Evolutionary conservation across 768 basidiomycete species (phyloP).

Genomic region (Lactarius akahatsu): DNA sequence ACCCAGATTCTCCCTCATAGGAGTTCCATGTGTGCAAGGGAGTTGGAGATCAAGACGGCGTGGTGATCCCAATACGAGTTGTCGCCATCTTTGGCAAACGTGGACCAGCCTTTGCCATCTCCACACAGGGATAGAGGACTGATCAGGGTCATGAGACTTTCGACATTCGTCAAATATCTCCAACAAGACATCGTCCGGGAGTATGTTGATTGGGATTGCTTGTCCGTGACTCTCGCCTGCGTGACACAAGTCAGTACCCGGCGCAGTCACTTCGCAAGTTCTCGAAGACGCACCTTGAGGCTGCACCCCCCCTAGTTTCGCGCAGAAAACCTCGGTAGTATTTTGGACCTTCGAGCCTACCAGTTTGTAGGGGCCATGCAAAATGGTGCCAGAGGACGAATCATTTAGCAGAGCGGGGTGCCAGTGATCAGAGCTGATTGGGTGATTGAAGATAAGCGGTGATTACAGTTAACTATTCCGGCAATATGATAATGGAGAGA

Average conservation of each 20-base stretch:
- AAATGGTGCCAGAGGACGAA: neutral
- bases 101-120: neutral
- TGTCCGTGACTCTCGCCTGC: neutral
- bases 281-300: neutral
- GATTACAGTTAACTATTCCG: neutral
- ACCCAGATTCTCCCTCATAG: neutral
- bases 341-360: neutral
- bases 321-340: neutral
- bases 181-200: neutral
- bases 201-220: neutral
- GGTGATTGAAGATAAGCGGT: neutral
- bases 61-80: conserved; percentile 1
- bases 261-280: neutral
- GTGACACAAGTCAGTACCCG: neutral
- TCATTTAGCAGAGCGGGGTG: neutral
- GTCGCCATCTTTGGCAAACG: conserved; percentile 9
- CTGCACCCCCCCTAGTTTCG: neutral
- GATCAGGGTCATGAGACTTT: neutral
- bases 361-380: neutral
- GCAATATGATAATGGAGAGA: neutral
- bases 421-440: neutral
- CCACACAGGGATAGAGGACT: neutral
- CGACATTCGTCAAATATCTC: neutral
- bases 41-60: conserved; percentile 7
- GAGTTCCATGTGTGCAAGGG: conserved; percentile 3